phyloP scores from a whole-genome alignment of 2,329 filamentous ascomycete genomes.

The Aspergillus clavatus region DNA sequence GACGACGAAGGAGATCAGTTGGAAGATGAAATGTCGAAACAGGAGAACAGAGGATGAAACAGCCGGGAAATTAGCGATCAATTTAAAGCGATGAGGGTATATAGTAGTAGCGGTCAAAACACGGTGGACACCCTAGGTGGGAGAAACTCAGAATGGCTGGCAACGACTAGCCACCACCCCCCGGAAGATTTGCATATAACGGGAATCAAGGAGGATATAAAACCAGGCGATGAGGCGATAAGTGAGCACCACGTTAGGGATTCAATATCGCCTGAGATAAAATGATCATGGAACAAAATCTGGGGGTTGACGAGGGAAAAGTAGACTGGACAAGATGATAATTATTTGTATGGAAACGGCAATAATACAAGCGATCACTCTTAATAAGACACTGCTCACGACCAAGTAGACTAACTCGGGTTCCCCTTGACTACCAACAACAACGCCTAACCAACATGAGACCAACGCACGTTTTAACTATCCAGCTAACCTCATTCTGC shows the following conservation, averaged over 20 bases:
- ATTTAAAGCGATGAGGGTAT: constrained; percentile 20
- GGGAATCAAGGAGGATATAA: constrained; percentile 1
- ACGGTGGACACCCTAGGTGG: constrained; percentile 19
- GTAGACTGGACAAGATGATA: background rate
- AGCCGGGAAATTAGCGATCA: constrained; percentile 22
- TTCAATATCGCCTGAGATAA: background rate
- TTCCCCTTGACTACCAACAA: background rate
- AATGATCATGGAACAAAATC: background rate
- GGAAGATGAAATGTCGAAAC: constrained; percentile 3
- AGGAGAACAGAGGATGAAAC: constrained; percentile 17
- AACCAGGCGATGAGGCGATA: background rate
- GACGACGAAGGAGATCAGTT: constrained; percentile 11
- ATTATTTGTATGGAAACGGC: constrained; percentile 13
- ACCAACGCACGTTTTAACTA: background rate
- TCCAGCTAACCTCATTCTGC: background rate
- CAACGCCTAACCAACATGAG: background rate
- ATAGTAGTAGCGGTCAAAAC: constrained; percentile 27
- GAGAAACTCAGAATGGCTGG: constrained; percentile 6
- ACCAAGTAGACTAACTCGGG: too few relatives aligned
- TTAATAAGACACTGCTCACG: too few relatives aligned
- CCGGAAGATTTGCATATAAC: background rate
- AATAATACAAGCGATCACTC: constrained; percentile 2
- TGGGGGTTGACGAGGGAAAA: constrained; percentile 4
- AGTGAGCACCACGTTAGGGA: constrained; percentile 12
- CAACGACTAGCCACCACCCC: background rate